These are phyloP conservation scores for Phytomonas sp. DNA, from an alignment of 208 protist species.

Conservation along the genomic window DNA sequence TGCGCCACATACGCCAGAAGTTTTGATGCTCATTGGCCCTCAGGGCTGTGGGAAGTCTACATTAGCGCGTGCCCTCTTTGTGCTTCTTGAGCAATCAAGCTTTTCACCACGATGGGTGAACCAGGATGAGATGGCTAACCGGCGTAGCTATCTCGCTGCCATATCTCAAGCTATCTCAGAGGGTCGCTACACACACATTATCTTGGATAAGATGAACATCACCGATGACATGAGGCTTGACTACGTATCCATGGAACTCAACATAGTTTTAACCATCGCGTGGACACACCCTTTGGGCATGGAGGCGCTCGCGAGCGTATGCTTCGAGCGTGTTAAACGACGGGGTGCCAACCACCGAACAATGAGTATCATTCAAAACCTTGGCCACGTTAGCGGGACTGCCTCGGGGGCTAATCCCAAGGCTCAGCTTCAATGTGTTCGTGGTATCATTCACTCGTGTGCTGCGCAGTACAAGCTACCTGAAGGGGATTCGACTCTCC, in stretches of 20 bases:
- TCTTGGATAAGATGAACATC: conserved; percentile 85
- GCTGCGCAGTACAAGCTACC: conserved; percentile 30
- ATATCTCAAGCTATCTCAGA: conserved; percentile 26
- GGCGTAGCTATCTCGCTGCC: conserved; percentile 37
- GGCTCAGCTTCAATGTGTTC: conserved; percentile 16
- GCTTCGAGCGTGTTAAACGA: conserved; percentile 43
- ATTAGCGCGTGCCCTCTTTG: conserved; percentile 47
- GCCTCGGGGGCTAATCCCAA: background rate
- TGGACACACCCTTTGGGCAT: conserved; percentile 41
- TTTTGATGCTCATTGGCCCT: conserved; percentile 62
- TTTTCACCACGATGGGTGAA: conserved; percentile 67
- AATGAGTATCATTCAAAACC: conserved; percentile 14
- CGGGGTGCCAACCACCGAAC: conserved; percentile 55
- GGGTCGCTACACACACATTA: conserved; percentile 50
- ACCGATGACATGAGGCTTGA: conserved; percentile 39
- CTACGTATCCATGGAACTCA: conserved; percentile 20
- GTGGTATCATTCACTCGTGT: conserved; percentile 33
- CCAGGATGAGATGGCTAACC: conserved; percentile 67
- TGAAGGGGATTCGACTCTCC: conserved; percentile 12
- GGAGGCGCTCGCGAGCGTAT: conserved; percentile 35
- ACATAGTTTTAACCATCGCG: conserved; percentile 26
- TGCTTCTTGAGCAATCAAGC: conserved; percentile 42
- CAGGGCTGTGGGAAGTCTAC: conserved; percentile 85
- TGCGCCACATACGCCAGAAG: conserved; percentile 16
- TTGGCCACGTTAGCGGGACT: background rate